Percentiles rank a stretch among this genome's conserved stretches.
phyloP scores from a whole-genome alignment of 2,329 filamentous ascomycete genomes.

The Hypomyces rosellus region DNA sequence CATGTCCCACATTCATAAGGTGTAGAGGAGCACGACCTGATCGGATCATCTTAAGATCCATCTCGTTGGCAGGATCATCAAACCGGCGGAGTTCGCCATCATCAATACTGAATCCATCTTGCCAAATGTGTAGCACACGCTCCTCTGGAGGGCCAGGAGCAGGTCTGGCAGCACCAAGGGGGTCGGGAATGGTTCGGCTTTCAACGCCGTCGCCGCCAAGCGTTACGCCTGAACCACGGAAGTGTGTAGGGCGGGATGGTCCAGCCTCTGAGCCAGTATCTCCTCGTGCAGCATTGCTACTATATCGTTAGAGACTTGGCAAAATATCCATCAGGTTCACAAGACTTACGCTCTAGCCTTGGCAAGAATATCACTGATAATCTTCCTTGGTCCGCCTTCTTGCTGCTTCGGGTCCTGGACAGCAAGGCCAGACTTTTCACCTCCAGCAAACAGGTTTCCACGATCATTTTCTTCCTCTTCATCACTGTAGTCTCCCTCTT shows the following conservation, averaged over 20 bases:
- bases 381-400: conserved; percentile 43
- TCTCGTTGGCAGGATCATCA: conserved; percentile 69
- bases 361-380: conserved; percentile 58
- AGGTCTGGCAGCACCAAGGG: conserved; percentile 30
- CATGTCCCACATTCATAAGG: conserved; percentile 68
- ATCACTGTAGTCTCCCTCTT: conserved; percentile 53
- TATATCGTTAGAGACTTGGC: conserved; percentile 24
- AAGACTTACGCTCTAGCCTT: conserved; percentile 53
- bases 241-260: conserved; percentile 46
- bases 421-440: conserved; percentile 72
- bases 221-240: conserved; percentile 66
- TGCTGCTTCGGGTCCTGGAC: conserved; percentile 54
- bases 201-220: conserved; percentile 71
- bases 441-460: conserved; percentile 72
- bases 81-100: conserved; percentile 73
- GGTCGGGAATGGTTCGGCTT: conserved; percentile 62
- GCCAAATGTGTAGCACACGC: conserved; percentile 72
- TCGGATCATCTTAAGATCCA: conserved; percentile 69
- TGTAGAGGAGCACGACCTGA: conserved; percentile 69
- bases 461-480: conserved; percentile 52
- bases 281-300: conserved; percentile 57
- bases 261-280: conserved; percentile 44
- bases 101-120: conserved; percentile 78
- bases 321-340: background rate
- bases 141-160: conserved; percentile 47